Conservation (phyloP, 371 early-diverging fungal species). For the Nematocida ironsii region DNA sequence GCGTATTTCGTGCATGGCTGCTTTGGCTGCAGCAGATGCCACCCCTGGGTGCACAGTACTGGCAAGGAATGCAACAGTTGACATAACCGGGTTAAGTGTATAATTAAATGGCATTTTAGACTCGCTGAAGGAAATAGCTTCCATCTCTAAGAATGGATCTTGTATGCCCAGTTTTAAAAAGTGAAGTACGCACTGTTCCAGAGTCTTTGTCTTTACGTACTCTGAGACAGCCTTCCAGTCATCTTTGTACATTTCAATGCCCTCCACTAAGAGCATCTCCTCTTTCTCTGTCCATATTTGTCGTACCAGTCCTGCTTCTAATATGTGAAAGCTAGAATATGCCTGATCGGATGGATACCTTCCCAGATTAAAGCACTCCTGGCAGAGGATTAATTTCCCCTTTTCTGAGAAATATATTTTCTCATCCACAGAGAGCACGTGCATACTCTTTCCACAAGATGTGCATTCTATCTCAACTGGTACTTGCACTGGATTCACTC, state of each 20-base stretch:
- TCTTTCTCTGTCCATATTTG: constrained; percentile 86
- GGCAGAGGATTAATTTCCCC: constrained; percentile 57
- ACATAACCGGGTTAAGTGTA: constrained; percentile 91
- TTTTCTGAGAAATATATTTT: constrained; percentile 54
- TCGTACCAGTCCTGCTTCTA: constrained; percentile 45
- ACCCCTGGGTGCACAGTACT: constrained; percentile 82
- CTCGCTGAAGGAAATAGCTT: constrained; percentile 65
- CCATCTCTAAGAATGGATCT: constrained; percentile 76
- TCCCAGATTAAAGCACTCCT: constrained; percentile 57
- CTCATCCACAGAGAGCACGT: constrained; percentile 31
- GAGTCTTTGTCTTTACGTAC: constrained; percentile 83
- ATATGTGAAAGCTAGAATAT: constrained; percentile 54
- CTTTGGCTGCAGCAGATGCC: constrained; percentile 79
- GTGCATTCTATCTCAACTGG: constrained; percentile 37
- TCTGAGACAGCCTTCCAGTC: constrained; percentile 88
- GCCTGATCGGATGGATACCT: constrained; percentile 46
- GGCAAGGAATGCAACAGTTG: constrained; percentile 85
- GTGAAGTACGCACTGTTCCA: constrained; percentile 85
- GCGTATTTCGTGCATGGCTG: constrained; percentile 32
- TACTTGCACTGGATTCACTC: not conserved
- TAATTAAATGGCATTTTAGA: constrained; percentile 75
- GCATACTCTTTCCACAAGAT: constrained; percentile 34
- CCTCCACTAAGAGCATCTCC: constrained; percentile 83
- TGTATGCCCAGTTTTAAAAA: constrained; percentile 90
- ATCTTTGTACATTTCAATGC: constrained; percentile 81